Percentiles rank a stretch among this genome's conserved stretches.
Conservation (phyloP, 495 filamentous ascomycete genomes). For the Glonium stellatum region DNA sequence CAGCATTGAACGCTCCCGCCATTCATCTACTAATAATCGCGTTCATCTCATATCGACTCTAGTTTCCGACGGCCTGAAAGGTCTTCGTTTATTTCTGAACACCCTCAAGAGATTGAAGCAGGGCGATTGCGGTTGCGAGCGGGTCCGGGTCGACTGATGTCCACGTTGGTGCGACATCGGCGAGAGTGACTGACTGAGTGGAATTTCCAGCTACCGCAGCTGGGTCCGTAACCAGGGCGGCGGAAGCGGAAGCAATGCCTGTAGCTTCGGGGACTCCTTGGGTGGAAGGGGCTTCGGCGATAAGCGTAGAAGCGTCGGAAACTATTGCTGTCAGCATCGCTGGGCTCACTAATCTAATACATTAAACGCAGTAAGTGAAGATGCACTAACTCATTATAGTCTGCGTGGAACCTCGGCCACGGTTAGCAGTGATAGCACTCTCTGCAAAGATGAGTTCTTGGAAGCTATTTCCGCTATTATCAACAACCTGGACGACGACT, state of each 20-base stretch:
- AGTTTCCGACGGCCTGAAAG: not conserved
- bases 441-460: constrained; percentile 20
- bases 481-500: constrained; percentile 17
- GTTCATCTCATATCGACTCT: not conserved
- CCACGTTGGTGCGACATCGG: not conserved
- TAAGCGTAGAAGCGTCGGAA: constrained; percentile 11
- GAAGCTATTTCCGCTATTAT: constrained; percentile 17
- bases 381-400: constrained; percentile 24
- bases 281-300: constrained; percentile 4
- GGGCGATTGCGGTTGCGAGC: not conserved
- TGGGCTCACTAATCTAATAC: not conserved
- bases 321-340: constrained; percentile 15
- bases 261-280: not conserved
- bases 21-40: not conserved
- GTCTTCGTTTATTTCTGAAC: not conserved
- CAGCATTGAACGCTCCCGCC: not conserved
- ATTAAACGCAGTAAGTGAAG: not conserved
- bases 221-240: constrained; percentile 15
- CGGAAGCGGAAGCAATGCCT: not conserved
- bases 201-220: constrained; percentile 3
- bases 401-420: constrained; percentile 12
- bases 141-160: constrained; percentile 1
- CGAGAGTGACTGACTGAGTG: not conserved
- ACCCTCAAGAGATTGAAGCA: not conserved
- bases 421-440: constrained; percentile 22